Percentiles rank a stretch among this genome's conserved stretches.
Evolutionary conservation across 2,329 filamentous ascomycete species (phyloP).

Genomic region (Ramularia collo-cygni): DNA sequence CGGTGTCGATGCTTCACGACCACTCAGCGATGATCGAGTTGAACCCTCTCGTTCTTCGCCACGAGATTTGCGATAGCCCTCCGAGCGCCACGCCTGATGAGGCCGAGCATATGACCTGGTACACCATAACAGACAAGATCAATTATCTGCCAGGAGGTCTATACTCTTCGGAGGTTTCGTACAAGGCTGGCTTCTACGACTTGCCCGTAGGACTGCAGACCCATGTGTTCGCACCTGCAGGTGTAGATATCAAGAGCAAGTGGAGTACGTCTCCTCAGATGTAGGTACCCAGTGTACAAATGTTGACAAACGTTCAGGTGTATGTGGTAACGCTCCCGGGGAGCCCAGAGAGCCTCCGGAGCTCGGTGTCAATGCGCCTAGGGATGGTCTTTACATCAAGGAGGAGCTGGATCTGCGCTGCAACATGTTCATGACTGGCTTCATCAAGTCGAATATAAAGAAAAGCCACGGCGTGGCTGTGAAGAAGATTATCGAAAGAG

Average conservation of each 20-base stretch:
- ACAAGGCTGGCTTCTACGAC: conserved; percentile 75
- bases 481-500: conserved; percentile 35
- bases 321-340: conserved; percentile 64
- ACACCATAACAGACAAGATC: conserved; percentile 70
- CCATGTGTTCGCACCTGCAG: conserved; percentile 75
- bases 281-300: too few species aligned
- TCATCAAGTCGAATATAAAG: conserved; percentile 77
- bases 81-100: conserved; percentile 63
- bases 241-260: conserved; percentile 69
- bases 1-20: conserved; percentile 67
- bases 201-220: conserved; percentile 67
- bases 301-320: conserved; percentile 29
- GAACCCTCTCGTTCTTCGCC: conserved; percentile 72
- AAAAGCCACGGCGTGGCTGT: conserved; percentile 67
- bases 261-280: conserved; percentile 52
- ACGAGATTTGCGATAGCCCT: conserved; percentile 62
- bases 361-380: conserved; percentile 53
- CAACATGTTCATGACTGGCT: conserved; percentile 66
- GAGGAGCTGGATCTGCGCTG: conserved; percentile 81
- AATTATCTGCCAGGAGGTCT: conserved; percentile 64
- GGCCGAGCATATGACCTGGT: conserved; percentile 62
- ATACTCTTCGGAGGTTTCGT: conserved; percentile 61
- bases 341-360: conserved; percentile 61
- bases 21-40: conserved; percentile 81
- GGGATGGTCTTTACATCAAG: conserved; percentile 67